Conservation (phyloP, 108 stramenopile genomes). For the Stephanodiscus minutulus region DNA sequence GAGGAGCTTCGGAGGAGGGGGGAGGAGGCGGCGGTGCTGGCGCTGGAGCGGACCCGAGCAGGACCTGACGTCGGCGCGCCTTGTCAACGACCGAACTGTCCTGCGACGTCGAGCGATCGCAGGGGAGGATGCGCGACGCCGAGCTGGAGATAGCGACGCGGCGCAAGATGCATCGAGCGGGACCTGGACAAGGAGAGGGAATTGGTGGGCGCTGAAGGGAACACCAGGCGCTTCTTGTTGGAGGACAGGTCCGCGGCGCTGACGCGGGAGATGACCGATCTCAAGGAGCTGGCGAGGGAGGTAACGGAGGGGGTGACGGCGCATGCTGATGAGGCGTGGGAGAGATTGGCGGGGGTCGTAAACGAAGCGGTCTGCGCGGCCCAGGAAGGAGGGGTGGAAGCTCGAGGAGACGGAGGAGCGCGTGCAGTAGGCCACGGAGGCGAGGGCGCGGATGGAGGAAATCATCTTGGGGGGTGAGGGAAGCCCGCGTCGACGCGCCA, state of each 20-base stretch:
- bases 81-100: constrained; percentile 35
- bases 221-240: constrained; percentile 56
- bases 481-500: background rate
- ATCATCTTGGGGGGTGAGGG: constrained; percentile 37
- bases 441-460: constrained; percentile 37
- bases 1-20: background rate
- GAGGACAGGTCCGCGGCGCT: constrained; percentile 51
- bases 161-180: constrained; percentile 45
- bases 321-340: constrained; percentile 34
- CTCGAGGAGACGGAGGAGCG: constrained; percentile 44
- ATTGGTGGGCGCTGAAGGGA: constrained; percentile 68
- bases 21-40: background rate
- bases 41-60: constrained; percentile 43
- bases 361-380: constrained; percentile 53
- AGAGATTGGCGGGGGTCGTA: constrained; percentile 41
- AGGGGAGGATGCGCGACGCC: too few relatives aligned
- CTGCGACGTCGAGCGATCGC: constrained; percentile 48
- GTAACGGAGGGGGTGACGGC: constrained; percentile 48
- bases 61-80: constrained; percentile 32
- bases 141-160: constrained; percentile 41
- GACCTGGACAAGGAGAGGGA: constrained; percentile 62
- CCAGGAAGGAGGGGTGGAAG: constrained; percentile 50
- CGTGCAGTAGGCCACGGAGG: constrained; percentile 36
- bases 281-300: constrained; percentile 55
- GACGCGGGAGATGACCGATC: constrained; percentile 48